These are phyloP conservation scores for Cercophora newfieldiana DNA, from an alignment of 495 filamentous ascomycete genomes.

Conservation along the genomic window DNA sequence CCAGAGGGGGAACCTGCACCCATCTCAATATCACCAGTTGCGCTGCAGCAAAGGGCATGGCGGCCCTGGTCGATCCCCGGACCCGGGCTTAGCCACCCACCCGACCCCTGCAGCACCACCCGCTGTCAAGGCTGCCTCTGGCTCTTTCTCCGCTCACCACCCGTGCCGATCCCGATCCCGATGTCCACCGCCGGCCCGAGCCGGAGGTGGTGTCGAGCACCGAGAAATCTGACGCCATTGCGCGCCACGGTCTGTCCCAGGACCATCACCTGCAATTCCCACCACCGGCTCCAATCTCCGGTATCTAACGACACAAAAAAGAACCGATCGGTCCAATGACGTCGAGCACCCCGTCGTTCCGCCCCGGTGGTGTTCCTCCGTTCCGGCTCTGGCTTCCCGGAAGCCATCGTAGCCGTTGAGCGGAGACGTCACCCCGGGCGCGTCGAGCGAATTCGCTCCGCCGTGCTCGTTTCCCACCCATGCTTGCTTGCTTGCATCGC, in stretches of 20 bases:
- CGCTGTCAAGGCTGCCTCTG: not conserved
- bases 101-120: not conserved
- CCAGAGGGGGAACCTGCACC: not conserved
- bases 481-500: not conserved
- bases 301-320: too few species aligned
- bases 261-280: not conserved
- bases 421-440: slow-evolving; percentile 11
- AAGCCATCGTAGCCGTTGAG: slow-evolving; percentile 17
- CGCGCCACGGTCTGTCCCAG: not conserved
- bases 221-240: not conserved
- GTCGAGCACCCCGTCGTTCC: slow-evolving; percentile 21
- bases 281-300: too few species aligned
- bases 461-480: not conserved
- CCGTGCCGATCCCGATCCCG: too few species aligned
- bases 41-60: too few species aligned
- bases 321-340: not conserved
- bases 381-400: slow-evolving; percentile 15
- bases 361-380: slow-evolving; percentile 16
- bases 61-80: too few species aligned
- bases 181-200: slow-evolving; percentile 1
- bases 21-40: too few species aligned
- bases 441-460: slow-evolving; percentile 20
- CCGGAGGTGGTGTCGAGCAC: not conserved
- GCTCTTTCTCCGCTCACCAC: slow-evolving; percentile 4
- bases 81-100: too few species aligned